Percentiles rank a stretch among this genome's conserved stretches.
These are phyloP conservation scores for Teunomyces kruisii DNA, from an alignment of 805 yeast genomes.

Conservation along the genomic window DNA sequence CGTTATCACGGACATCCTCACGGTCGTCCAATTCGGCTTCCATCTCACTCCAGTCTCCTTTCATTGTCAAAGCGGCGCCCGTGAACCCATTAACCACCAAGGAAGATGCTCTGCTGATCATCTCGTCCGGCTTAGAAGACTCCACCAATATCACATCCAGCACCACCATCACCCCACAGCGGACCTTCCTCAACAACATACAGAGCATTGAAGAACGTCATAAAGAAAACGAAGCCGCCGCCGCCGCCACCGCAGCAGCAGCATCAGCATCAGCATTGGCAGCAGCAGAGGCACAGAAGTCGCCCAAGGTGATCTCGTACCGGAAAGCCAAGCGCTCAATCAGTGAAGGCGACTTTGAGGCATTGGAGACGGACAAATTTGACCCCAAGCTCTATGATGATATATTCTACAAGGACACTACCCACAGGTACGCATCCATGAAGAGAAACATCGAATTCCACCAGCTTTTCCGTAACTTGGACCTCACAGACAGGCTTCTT, in stretches of 20 bases:
- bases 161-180: neutral
- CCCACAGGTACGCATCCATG: conserved; percentile 61
- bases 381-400: conserved; percentile 53
- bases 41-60: conserved; percentile 33
- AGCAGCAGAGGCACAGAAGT: neutral
- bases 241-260: conserved; percentile 1
- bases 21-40: conserved; percentile 11
- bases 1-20: neutral
- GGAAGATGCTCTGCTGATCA: conserved; percentile 22
- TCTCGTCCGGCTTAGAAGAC: conserved; percentile 12
- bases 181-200: conserved; percentile 9
- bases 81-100: conserved; percentile 25
- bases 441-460: conserved; percentile 64
- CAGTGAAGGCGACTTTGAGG: conserved; percentile 21
- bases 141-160: neutral
- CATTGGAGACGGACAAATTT: conserved; percentile 13
- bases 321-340: conserved; percentile 34
- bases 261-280: too few species aligned
- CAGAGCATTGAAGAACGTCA: conserved; percentile 2
- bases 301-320: conserved; percentile 40
- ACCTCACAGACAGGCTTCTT: conserved; percentile 51
- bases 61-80: conserved; percentile 25
- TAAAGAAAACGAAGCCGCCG: conserved; percentile 5
- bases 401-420: conserved; percentile 57
- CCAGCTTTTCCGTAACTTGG: conserved; percentile 53